Conservation (phyloP, 2,329 filamentous ascomycete genomes). For the Didymosphaeria variabile region DNA sequence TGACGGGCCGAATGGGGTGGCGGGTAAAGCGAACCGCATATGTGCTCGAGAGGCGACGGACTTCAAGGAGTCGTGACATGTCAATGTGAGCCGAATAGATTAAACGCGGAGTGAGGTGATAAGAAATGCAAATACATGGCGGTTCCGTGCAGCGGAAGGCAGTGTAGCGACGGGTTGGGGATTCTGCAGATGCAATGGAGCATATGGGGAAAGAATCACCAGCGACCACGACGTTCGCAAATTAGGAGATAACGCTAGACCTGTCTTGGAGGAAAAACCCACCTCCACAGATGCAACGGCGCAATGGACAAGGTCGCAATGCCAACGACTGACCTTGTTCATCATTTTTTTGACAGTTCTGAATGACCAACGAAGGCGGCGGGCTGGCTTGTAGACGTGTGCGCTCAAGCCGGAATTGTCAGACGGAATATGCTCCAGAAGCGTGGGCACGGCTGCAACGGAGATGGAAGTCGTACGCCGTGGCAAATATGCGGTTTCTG, state of each 20-base stretch:
- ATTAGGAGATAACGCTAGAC: background rate
- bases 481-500: background rate
- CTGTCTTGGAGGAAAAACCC: background rate
- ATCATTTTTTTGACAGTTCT: no score
- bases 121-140: background rate
- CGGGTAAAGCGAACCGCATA: background rate
- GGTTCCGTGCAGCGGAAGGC: background rate
- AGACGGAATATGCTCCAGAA: background rate
- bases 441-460: background rate
- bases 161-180: background rate
- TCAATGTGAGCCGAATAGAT: background rate
- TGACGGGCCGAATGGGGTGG: background rate
- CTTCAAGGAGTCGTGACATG: background rate
- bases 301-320: background rate
- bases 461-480: background rate
- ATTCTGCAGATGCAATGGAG: background rate
- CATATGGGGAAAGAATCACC: background rate
- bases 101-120: background rate
- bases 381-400: no score
- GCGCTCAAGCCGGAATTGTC: background rate
- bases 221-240: background rate
- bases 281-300: background rate
- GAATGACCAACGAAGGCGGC: no score
- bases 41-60: background rate
- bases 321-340: background rate